Percentiles rank a stretch among this genome's conserved stretches.
Conservation (phyloP, 495 filamentous ascomycete species). For the Hypoxylon trugodes region DNA sequence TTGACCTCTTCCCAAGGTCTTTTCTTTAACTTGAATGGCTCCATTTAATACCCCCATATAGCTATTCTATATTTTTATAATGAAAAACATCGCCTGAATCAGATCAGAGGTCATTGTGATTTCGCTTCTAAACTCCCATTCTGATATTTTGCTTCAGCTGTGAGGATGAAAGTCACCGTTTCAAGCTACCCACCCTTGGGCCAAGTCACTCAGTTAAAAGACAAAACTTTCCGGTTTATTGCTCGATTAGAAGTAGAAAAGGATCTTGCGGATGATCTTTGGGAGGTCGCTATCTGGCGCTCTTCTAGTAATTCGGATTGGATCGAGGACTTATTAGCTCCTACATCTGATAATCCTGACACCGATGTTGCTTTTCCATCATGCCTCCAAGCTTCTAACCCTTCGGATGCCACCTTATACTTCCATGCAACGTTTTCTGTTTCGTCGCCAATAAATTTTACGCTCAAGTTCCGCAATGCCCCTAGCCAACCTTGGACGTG, state of each 20-base stretch:
- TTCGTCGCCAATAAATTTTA: constrained; percentile 67
- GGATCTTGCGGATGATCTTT: constrained; percentile 62
- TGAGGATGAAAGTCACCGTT: constrained; percentile 43
- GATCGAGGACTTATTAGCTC: constrained; percentile 54
- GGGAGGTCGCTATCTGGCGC: constrained; percentile 83
- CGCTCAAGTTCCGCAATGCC: constrained; percentile 72
- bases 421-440: constrained; percentile 55
- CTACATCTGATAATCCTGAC: no score
- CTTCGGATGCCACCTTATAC: constrained; percentile 51
- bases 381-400: constrained; percentile 47
- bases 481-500: constrained; percentile 73
- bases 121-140: constrained; percentile 25
- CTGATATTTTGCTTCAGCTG: not conserved
- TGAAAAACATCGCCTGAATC: constrained; percentile 18
- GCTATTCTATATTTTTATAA: not conserved
- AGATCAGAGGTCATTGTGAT: constrained; percentile 20
- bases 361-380: constrained; percentile 44
- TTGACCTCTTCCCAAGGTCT: not conserved
- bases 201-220: constrained; percentile 68
- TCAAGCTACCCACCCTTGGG: constrained; percentile 71
- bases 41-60: no score
- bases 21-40: not conserved
- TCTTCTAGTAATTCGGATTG: constrained; percentile 62
- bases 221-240: constrained; percentile 64
- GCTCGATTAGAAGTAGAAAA: constrained; percentile 75